Evolutionary conservation across 768 basidiomycete species (phyloP), one percentile per base, ranked within the genome.

Genomic region (Serendipita sp.): DNA sequence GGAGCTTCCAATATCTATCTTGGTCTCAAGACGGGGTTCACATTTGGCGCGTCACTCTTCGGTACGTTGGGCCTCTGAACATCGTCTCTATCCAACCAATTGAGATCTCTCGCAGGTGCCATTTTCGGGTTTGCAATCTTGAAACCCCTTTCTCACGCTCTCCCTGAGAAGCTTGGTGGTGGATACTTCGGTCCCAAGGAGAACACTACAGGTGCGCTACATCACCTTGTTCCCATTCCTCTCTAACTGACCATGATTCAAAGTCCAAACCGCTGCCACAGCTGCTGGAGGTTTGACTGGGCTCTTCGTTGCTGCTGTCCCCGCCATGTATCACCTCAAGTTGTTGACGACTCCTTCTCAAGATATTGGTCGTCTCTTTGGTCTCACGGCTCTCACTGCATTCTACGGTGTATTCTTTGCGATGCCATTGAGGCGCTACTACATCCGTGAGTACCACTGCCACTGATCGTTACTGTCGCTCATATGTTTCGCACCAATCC

Each of bases 371-470:
- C 78, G 76, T 56, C 74, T 85, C 16, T 81, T 84, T 67, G 79
- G 81, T 0, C 76, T 85, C 45, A 81, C 81, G 7, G 72, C 77
- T 11, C 79, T 77, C 67, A 76, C 79, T 56, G 80, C 79, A 44
- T 82, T 83, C 75, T 84, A 82, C 67, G 83, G 82, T 51, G 78
- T 84, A 11, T 83, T 85, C 73, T 86, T 86, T 75, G 82, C 82
- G 65, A 81, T 85, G 65, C 83, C 84, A 1, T 73, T 84, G 45
- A 78, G 82, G 65, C 79, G 79, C 67, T 82, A 82, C 72, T 85
- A 81, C 73, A 83, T 86, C 67, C 74, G 56, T 60, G 30, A 32
- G 56, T 60, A 41, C 5, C 41, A 41, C 5, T 41, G 13, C 13
- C 41, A 13, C 7, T 13, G 41, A 2, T 41, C 7, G 41, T 24